Conservation (phyloP, 805 yeast genomes). For the Yarrowia porcina region DNA sequence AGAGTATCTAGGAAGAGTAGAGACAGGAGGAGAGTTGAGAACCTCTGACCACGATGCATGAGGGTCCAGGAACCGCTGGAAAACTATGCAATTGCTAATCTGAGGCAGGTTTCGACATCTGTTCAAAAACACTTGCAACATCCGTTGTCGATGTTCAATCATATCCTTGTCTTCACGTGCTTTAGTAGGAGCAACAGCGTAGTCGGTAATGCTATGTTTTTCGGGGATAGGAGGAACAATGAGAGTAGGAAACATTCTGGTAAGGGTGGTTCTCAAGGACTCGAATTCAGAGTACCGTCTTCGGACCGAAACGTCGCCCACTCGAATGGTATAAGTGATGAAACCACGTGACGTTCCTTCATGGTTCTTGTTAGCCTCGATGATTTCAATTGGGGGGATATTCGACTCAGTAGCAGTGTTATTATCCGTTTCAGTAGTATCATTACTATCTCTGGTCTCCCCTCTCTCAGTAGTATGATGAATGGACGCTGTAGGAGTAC, state of each 20-base stretch:
- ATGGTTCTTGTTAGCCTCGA: constrained; percentile 80
- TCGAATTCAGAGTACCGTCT: constrained; percentile 93
- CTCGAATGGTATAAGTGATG: constrained; percentile 75
- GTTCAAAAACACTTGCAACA: constrained; percentile 73
- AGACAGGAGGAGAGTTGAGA: constrained; percentile 52
- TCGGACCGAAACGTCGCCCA: constrained; percentile 61
- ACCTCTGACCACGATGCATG: constrained; percentile 81
- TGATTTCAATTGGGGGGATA: constrained; percentile 38
- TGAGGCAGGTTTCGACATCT: constrained; percentile 60
- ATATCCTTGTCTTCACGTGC: constrained; percentile 44
- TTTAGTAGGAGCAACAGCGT: constrained; percentile 45
- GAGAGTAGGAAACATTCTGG: constrained; percentile 71
- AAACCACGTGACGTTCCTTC: constrained; percentile 76
- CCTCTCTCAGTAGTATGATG: too few species aligned
- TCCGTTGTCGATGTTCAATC: constrained; percentile 68
- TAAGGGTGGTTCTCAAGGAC: constrained; percentile 65
- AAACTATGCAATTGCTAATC: constrained; percentile 58
- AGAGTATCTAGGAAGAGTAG: constrained; percentile 50
- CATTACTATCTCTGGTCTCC: too few species aligned
- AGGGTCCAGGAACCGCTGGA: constrained; percentile 80
- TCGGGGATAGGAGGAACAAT: constrained; percentile 94
- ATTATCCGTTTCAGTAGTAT: not conserved
- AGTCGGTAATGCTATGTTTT: constrained; percentile 60
- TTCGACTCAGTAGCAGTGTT: not conserved
- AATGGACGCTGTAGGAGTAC: too few species aligned